Evolutionary conservation across 257 asterid species (phyloP), one percentile per base, ranked within the genome.

Genomic region (Prunella vulgaris): DNA sequence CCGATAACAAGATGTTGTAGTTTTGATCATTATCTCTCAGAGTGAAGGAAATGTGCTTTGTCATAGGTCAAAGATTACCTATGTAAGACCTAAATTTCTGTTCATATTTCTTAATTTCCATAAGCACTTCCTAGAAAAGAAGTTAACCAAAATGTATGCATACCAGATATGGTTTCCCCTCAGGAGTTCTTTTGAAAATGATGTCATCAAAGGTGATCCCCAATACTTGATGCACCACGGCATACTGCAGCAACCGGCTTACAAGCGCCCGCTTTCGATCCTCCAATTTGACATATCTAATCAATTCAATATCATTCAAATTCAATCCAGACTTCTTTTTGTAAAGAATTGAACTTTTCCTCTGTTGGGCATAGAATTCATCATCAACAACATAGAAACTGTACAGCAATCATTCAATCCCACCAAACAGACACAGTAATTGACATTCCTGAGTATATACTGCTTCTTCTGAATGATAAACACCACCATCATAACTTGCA

Each of bases 151-250:
- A 8, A 2, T 8, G 67, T n/a, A n/a, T n/a, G n/a, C n/a, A n/a
- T 86, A 90, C 88, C 87, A 88, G 66, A 75, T 76, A 91, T 1
- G 96, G 96, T 78, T 91, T 91, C 21, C 97, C 96, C 82, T 88
- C 88, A 10, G 71, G 71, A 30, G 95, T 91, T 66, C 93, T 84
- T 30, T 54, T 51, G 77, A 87, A 84, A 21, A 65, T 59, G 70
- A 88, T 87, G 59, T 80, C 68, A 48, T 84, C 77, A 72, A 84
- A 82, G 49, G 96, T 85, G 63, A 91, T 81, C 30, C 84, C 86
- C 70, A 85, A 53, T 1, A 88, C 77, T 71, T 74, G 84, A 78
- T 88, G 87, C 77, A 88, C 82, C 57, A 91, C 72, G 9, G 81
- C 77, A 73, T 91, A 88, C 85, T 91, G 97, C 85, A 88, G 78